Base-by-base conservation (phyloP, 208 protist species). In the Leishmania aethiopica region DNA sequence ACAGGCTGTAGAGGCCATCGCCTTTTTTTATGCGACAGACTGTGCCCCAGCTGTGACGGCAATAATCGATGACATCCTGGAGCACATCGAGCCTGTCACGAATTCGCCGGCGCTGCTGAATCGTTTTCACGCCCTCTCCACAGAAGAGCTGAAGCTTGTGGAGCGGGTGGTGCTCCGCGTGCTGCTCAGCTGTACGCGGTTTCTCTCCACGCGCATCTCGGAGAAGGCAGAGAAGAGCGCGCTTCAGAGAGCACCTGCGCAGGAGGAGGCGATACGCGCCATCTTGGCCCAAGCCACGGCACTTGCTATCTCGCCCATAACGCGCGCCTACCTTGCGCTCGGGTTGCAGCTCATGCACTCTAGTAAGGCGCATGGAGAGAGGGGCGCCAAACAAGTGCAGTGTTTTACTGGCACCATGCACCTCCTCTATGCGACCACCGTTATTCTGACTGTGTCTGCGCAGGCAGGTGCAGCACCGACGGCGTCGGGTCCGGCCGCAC, bases 11-110 rank as follows among this genome's bases (percentile, higher is more conserved):
- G 83, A 86, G 83, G 74, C 83, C 28, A 53, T 81, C 11, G 83
- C 83, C 0, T 86, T 79, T 79, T 86, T 86, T 71, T 76, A 80
- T 62, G 83, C 83, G 1, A 77, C 57, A 37, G 78, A 86, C 47
- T 86, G 83, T 62, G 17, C 80, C 28, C 74, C 83, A 22, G 59
- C 78, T 0, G 64, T 86, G 66, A 53, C 78, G 6, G 42, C 42
- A 7, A 83, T 86, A 11, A 28, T 86, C 37, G 73, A 77, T 19
- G 83, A 86, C 19, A 51, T 85, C 7, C 45, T 62, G 37, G 32
- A 17, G 15, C 60, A 81, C 37, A 64, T 81, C 32, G 51, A 60
- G 10, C 57, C 69, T 45, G 7, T 45, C 73, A 57, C 60, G 32
- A 62, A n/a, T 35, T 28, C 51, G 25, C 51, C 73, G 7, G 73